Conservation (phyloP, 805 yeast genomes). For the Zygotorulaspora florentina region DNA sequence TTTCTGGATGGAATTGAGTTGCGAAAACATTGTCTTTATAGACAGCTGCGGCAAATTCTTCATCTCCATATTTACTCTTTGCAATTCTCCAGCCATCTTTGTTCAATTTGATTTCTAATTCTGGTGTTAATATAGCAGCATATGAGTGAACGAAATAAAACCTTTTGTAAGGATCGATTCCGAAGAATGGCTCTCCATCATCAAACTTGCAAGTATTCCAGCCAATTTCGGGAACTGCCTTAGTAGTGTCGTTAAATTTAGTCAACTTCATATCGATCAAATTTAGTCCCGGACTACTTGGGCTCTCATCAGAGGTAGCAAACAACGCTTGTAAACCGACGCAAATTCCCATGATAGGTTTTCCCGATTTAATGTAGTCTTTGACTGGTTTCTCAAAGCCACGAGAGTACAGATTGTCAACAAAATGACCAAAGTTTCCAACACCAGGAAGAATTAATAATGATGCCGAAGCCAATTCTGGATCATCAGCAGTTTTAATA, state of each 20-base stretch:
- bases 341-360: constrained; percentile 93
- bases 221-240: constrained; percentile 95
- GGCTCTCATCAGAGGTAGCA: constrained; percentile 68
- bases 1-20: constrained; percentile 99
- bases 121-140: constrained; percentile 61
- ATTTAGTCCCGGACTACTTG: constrained; percentile 57
- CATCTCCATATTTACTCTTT: constrained; percentile 67
- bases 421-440: constrained; percentile 95
- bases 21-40: constrained; percentile 78
- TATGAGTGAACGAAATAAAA: constrained; percentile 95
- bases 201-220: constrained; percentile 62
- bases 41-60: constrained; percentile 79
- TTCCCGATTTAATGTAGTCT: constrained; percentile 68
- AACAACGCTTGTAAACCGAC: constrained; percentile 92
- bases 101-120: constrained; percentile 30
- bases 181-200: constrained; percentile 44
- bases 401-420: constrained; percentile 57
- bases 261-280: constrained; percentile 49
- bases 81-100: constrained; percentile 67
- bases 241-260: constrained; percentile 57
- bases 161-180: constrained; percentile 60
- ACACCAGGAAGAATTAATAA: constrained; percentile 88
- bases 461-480: constrained; percentile 43
- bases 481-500: constrained; percentile 56
- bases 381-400: constrained; percentile 63